phyloP scores from a whole-genome alignment of 352 stramenopile genomes.

The Thalassiosira livingstoniorum region DNA sequence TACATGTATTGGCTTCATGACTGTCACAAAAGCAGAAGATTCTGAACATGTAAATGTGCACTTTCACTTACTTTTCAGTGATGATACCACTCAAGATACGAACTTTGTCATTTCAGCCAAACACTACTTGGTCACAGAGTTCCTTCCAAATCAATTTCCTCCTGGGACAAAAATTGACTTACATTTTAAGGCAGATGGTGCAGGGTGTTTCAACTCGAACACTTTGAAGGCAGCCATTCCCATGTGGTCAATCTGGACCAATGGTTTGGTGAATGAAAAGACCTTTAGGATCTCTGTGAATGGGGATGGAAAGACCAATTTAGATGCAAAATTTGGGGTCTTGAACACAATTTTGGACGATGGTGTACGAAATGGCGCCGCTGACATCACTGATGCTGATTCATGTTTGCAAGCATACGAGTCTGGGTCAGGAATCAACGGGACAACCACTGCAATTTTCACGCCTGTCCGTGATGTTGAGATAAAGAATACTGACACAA shows the following conservation, averaged over 20 bases:
- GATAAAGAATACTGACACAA: not conserved
- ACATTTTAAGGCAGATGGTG: not conserved
- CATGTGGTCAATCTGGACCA: slow-evolving; percentile 1
- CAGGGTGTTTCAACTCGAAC: slow-evolving; percentile 6
- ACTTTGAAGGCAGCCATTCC: not conserved
- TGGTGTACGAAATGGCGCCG: not conserved
- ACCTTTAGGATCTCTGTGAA: slow-evolving; percentile 2
- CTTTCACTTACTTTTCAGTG: slow-evolving; percentile 11
- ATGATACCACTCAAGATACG: slow-evolving; percentile 11
- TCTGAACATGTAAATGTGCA: slow-evolving; percentile 11
- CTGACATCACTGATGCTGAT: slow-evolving; percentile 1
- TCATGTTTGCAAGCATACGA: slow-evolving; percentile 9
- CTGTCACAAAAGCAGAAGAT: slow-evolving; percentile 22
- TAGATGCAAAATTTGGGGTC: slow-evolving; percentile 22
- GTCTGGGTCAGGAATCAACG: not conserved
- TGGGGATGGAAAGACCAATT: slow-evolving; percentile 18
- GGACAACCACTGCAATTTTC: slow-evolving; percentile 8
- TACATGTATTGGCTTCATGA: slow-evolving; percentile 30
- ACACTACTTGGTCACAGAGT: not conserved
- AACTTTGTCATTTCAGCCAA: slow-evolving; percentile 17
- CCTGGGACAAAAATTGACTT: not conserved
- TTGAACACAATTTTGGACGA: not conserved
- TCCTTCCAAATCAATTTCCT: slow-evolving; percentile 14
- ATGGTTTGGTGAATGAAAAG: slow-evolving; percentile 10
- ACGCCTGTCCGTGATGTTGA: slow-evolving; percentile 1